Evolutionary conservation across 768 basidiomycete genomes (phyloP).

Genomic region (Lentinula boryana): DNA sequence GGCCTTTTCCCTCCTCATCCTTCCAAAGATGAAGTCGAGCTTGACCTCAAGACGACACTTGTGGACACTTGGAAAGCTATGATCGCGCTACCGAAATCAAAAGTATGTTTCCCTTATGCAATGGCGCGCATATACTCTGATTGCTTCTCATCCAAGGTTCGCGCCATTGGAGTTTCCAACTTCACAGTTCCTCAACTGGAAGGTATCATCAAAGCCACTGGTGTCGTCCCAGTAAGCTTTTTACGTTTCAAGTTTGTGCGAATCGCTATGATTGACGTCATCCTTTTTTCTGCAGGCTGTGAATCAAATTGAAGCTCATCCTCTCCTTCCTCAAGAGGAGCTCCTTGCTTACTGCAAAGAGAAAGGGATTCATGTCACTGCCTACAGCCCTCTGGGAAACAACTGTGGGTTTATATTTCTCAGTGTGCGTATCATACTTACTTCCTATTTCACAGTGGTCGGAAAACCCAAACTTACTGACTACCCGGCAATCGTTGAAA

Average conservation of each 20-base stretch:
- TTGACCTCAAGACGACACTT: constrained; percentile 56
- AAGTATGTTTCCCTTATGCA: constrained; percentile 33
- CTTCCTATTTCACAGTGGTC: constrained; percentile 31
- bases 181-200: constrained; percentile 62
- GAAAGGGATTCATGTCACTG: constrained; percentile 64
- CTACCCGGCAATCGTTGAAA: constrained; percentile 49
- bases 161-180: constrained; percentile 78
- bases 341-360: constrained; percentile 64
- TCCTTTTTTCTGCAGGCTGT: constrained; percentile 30
- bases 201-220: constrained; percentile 62
- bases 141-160: constrained; percentile 35
- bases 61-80: constrained; percentile 83
- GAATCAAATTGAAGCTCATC: constrained; percentile 86
- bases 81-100: constrained; percentile 63
- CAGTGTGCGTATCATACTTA: neutral
- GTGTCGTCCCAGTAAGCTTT: constrained; percentile 59
- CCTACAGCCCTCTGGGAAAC: constrained; percentile 73
- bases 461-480: constrained; percentile 67
- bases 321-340: constrained; percentile 69
- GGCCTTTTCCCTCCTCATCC: constrained; percentile 50
- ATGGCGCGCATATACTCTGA: neutral
- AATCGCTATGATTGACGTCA: neutral
- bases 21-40: constrained; percentile 37
- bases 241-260: neutral
- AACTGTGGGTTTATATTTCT: constrained; percentile 45